A percentile compares a stretch with the other conserved stretches of the same genome.
Conservation (phyloP, 1,284 basidiomycete species). For the Sporisorium graminicola region DNA sequence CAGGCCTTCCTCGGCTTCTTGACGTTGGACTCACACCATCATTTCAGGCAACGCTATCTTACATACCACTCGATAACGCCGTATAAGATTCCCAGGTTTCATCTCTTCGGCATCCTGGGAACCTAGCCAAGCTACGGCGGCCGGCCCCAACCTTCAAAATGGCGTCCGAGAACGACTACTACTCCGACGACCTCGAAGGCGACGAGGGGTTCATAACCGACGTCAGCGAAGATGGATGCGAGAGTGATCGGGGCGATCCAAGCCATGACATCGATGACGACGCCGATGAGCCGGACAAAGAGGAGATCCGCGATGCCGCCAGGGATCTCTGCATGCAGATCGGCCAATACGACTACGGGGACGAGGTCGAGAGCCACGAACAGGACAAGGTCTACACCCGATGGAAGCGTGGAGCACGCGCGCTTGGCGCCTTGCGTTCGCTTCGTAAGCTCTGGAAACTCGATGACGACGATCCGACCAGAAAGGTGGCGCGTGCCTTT, state of each 20-base stretch:
- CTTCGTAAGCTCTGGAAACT: slow-evolving; percentile 65
- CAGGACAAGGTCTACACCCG: slow-evolving; percentile 45
- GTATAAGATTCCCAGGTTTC: background rate
- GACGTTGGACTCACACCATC: background rate
- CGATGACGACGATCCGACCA: slow-evolving; percentile 63
- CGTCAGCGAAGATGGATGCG: slow-evolving; percentile 30
- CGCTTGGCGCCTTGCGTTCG: slow-evolving; percentile 60
- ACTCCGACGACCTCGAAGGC: slow-evolving; percentile 56
- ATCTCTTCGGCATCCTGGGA: background rate
- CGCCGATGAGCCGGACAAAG: slow-evolving; percentile 45
- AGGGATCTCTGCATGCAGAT: slow-evolving; percentile 64
- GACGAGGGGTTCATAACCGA: slow-evolving; percentile 47
- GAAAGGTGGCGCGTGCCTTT: slow-evolving; percentile 65
- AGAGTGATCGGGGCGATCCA: slow-evolving; percentile 13
- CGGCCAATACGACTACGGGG: slow-evolving; percentile 64
- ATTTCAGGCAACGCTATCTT: background rate
- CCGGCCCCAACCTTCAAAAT: slow-evolving; percentile 11
- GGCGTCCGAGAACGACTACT: slow-evolving; percentile 46
- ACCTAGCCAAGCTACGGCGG: slow-evolving; percentile 3
- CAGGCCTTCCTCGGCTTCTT: background rate
- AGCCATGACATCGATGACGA: slow-evolving; percentile 25
- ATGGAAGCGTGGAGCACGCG: slow-evolving; percentile 64
- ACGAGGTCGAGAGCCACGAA: slow-evolving; percentile 20
- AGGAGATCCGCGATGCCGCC: slow-evolving; percentile 54
- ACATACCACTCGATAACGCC: background rate